Evolutionary conservation across 495 filamentous ascomycete species (phyloP).

Genomic region (Aspergillus affinis): DNA sequence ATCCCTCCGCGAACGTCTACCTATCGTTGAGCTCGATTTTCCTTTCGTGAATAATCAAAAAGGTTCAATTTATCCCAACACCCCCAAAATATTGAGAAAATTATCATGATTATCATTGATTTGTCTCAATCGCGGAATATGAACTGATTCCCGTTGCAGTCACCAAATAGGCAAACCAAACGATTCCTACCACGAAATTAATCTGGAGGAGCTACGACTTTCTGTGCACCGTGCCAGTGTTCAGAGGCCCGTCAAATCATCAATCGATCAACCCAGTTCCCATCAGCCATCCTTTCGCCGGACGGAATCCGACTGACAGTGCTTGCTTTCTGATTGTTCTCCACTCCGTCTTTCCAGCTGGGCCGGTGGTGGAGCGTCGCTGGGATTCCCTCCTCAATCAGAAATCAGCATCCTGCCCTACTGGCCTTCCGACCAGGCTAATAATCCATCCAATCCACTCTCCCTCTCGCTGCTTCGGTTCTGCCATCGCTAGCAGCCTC

Average conservation of each 20-base stretch:
- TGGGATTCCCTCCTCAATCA: slow-evolving; percentile 7
- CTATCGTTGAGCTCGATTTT: not conserved
- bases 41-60: not conserved
- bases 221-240: too few species aligned
- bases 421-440: not conserved
- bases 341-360: slow-evolving; percentile 7
- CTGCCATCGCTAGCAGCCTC: not conserved
- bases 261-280: not conserved
- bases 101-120: slow-evolving; percentile 2
- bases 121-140: not conserved
- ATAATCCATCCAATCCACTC: not conserved
- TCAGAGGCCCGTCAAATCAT: not conserved
- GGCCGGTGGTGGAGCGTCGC: slow-evolving; percentile 7
- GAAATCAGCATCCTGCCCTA: slow-evolving; percentile 4
- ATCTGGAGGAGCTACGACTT: too few species aligned
- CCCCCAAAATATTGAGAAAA: too few species aligned
- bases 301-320: slow-evolving; percentile 2
- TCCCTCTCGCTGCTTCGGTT: not conserved
- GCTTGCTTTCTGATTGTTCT: slow-evolving; percentile 3
- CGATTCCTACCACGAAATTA: too few species aligned
- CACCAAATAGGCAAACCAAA: too few species aligned
- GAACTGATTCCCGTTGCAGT: too few species aligned
- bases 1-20: not conserved
- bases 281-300: not conserved
- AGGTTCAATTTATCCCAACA: too few species aligned